Evolutionary conservation across 1,284 basidiomycete genomes (phyloP), one percentile per base, ranked within the genome.

Genomic region (Rhodofomes roseus): DNA sequence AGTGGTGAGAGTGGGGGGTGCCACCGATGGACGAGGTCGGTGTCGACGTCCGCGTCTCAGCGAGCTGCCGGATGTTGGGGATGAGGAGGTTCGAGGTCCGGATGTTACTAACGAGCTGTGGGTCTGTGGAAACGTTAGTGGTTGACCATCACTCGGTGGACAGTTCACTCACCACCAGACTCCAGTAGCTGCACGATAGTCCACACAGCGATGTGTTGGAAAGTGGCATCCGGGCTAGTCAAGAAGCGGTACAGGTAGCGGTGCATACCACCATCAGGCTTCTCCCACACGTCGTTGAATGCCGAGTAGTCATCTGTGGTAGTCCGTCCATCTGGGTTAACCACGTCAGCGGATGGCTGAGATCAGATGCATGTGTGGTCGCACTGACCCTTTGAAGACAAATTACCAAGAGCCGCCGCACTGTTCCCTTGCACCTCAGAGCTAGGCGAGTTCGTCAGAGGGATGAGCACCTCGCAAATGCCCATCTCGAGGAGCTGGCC

Each of bases 201-300:
- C 95, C 95, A 98, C 44, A 99, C 96, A 31, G 97, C 97, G 67
- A 99, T 99, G 74, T 99, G 97, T 76, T 98, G 96, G 89, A 99
- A 99, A 0, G 97, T 99, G n/a, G 94, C 92, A 73, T 99, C 97
- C 18, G 92, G 81, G 69, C 91, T 95, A 58, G 90, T 94, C 65
- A 99, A 78, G 87, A 99, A 99, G 52, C 94, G 87, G 70, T 95
- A 90, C 46, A 99, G 81, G 75, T 99, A 99, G 63, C 87, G 87
- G 73, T 98, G 96, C 80, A 99, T 89, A 41, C 97, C 97, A 29
- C 96, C 97, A 60, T 97, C 95, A 4, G 97, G 97, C 74, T 95
- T 91, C 69, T 95, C 92, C 97, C 97, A 99, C 4, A 98, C 96
- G 54, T 95, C 93, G 68, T 96, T 97, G 79, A 99, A 99, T 0